Conservation (phyloP, 805 yeast genomes). For the Dipodascus geniculatus region DNA sequence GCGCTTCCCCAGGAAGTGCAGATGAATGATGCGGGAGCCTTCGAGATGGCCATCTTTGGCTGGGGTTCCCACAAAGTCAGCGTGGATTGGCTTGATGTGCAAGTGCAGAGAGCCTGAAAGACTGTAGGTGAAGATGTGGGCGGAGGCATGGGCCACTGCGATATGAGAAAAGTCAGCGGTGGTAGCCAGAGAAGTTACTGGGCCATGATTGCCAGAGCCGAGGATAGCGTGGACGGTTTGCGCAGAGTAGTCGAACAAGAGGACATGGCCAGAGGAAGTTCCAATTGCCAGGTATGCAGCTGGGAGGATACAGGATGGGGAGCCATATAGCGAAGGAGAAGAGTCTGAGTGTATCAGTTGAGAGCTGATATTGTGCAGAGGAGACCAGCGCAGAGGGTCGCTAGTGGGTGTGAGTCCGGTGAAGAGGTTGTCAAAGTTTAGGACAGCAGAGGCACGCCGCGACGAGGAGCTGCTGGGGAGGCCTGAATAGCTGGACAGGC, state of each 20-base stretch:
- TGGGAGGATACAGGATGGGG: constrained; percentile 32
- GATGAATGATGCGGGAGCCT: constrained; percentile 30
- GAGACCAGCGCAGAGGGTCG: constrained; percentile 25
- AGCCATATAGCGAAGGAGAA: constrained; percentile 34
- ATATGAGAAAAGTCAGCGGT: constrained; percentile 60
- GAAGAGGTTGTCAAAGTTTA: constrained; percentile 7
- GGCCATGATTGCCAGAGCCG: constrained; percentile 27
- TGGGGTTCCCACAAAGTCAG: constrained; percentile 8
- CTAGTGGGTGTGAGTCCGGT: not conserved
- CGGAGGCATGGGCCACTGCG: constrained; percentile 58
- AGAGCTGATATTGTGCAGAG: constrained; percentile 30
- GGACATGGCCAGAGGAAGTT: constrained; percentile 51
- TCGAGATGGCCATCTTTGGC: constrained; percentile 28
- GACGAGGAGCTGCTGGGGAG: not conserved
- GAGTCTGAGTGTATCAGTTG: constrained; percentile 25
- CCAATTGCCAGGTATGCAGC: constrained; percentile 38
- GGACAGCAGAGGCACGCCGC: not conserved
- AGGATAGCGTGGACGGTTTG: constrained; percentile 44
- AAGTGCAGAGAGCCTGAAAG: constrained; percentile 28
- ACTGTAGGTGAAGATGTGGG: constrained; percentile 63
- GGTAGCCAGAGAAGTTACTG: constrained; percentile 43
- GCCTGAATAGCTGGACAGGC: not conserved
- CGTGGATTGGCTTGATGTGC: constrained; percentile 22
- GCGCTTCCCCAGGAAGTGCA: constrained; percentile 38
- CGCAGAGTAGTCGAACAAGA: constrained; percentile 50